Conservation (phyloP, 106 monocot species). For the Acorus calamus region DNA sequence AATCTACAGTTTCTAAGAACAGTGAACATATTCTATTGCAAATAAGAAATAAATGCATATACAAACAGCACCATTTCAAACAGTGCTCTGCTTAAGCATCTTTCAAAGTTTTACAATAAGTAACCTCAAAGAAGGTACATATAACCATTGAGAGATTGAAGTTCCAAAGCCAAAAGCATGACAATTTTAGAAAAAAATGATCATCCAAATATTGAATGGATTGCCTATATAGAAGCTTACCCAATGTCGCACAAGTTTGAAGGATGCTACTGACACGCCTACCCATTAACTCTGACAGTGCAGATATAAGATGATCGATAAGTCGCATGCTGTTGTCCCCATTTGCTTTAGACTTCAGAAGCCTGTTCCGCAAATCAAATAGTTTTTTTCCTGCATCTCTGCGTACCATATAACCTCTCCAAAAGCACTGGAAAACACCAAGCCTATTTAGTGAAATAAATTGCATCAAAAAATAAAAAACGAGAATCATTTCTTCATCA, state of each 20-base stretch:
- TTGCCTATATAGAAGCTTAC: constrained; percentile 16
- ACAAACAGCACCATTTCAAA: too few species aligned
- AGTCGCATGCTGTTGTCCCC: constrained; percentile 31
- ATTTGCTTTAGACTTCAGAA: constrained; percentile 22
- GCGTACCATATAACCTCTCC: constrained; percentile 34
- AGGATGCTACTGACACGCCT: constrained; percentile 37
- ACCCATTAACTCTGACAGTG: constrained; percentile 40
- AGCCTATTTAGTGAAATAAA: not conserved
- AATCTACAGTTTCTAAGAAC: too few species aligned
- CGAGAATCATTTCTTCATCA: not conserved
- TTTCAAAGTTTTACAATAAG: too few species aligned
- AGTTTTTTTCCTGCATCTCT: constrained; percentile 20
- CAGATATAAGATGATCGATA: constrained; percentile 43
- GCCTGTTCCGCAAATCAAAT: constrained; percentile 15
- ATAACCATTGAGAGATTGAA: too few species aligned
- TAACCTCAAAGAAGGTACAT: too few species aligned
- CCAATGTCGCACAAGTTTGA: constrained; percentile 42
- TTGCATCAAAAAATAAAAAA: not conserved
- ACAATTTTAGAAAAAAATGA: not conserved
- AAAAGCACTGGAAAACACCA: constrained; percentile 26
- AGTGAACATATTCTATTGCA: too few species aligned
- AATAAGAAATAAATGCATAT: too few species aligned
- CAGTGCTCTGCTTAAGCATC: too few species aligned
- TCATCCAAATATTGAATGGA: not conserved
- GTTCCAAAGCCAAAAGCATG: too few species aligned